phyloP scores from a whole-genome alignment of 805 yeast species.

The Kodamaea neixiangensis region DNA sequence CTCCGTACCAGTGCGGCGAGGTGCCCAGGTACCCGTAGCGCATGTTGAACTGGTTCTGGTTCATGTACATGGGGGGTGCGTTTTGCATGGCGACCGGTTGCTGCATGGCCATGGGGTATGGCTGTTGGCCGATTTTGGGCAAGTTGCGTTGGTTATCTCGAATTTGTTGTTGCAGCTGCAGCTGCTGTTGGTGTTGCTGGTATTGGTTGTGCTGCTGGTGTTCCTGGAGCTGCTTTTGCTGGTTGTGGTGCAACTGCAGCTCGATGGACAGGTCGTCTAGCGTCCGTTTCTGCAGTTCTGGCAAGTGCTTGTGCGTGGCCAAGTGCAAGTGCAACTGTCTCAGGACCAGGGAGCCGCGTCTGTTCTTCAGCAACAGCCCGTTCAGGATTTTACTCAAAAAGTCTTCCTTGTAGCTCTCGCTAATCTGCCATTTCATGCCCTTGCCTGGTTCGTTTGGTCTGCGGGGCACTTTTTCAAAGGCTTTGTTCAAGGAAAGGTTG shows the following conservation, averaged over 20 bases:
- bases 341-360: conserved; percentile 80
- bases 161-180: conserved; percentile 13
- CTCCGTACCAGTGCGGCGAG: conserved; percentile 26
- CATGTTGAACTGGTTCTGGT: conserved; percentile 12
- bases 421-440: conserved; percentile 99
- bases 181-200: conserved; percentile 6
- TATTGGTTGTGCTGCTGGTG: conserved; percentile 12
- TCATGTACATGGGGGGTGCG: conserved; percentile 24
- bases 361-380: conserved; percentile 71
- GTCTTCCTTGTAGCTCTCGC: conserved; percentile 80
- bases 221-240: conserved; percentile 19
- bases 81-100: conserved; percentile 19
- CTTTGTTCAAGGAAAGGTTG: conserved; percentile 90
- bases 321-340: conserved; percentile 77
- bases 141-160: conserved; percentile 15
- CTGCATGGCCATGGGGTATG: conserved; percentile 15
- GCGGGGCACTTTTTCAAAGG: conserved; percentile 96
- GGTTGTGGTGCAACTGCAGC: conserved; percentile 19
- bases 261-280: conserved; percentile 20
- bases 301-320: conserved; percentile 55
- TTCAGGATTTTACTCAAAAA: conserved; percentile 76
- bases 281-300: conserved; percentile 43
- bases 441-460: conserved; percentile 96
- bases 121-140: conserved; percentile 24
- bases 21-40: conserved; percentile 19